Base-by-base conservation (phyloP, 441 rosid species). In the Bocquillonia castaneifolia region DNA sequence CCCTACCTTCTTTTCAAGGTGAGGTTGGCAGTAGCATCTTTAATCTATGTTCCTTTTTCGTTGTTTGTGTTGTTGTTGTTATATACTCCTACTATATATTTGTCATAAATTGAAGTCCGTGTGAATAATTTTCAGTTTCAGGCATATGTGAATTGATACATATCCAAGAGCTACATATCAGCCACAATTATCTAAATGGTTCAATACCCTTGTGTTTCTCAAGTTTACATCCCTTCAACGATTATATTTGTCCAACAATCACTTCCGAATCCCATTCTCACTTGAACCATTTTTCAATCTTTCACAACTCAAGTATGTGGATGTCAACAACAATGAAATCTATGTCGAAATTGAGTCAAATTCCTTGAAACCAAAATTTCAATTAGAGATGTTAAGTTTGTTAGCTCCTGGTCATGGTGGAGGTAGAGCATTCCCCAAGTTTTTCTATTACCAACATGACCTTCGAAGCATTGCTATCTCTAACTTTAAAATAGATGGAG, bases 401-500 rank as follows among this genome's bases (percentile, higher is more conserved):
- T 28, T 60, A 56, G 34, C 69, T 55, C 53, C 15, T 8, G 40
- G 53, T 32, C 2, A 45, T 32, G 64, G 50, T 34, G 47, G n/a
- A n/a, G n/a, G 47, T 42, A 58, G 63, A 48, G 20, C 53, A 53
- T 50, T 72, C 32, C 83, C 81, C 0, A 64, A 56, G 15, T 79
- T 78, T 67, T 68, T 76, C 17, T 62, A 31, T 17, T 20, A 69
- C 55, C 81, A 77, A 40, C 59, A 53, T 40, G 57, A 65, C 28
- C 10, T 81, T n/a, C 3, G 3, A 22, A 0, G 4, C 0, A 1
- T 81, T 28, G 52, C 55, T 39, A 58, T 81, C 6, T 62, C 72
- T 3, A 5, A 63, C 20, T 66, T 48, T 9, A 18, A 22, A 6
- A 29, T 81, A 14, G 31, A 12, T 14, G 44, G 32, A 39, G 53